A percentile compares a stretch with the other conserved stretches of the same genome.
Evolutionary conservation across 2,329 filamentous ascomycete species (phyloP).

Genomic region (Polychaeton citri): DNA sequence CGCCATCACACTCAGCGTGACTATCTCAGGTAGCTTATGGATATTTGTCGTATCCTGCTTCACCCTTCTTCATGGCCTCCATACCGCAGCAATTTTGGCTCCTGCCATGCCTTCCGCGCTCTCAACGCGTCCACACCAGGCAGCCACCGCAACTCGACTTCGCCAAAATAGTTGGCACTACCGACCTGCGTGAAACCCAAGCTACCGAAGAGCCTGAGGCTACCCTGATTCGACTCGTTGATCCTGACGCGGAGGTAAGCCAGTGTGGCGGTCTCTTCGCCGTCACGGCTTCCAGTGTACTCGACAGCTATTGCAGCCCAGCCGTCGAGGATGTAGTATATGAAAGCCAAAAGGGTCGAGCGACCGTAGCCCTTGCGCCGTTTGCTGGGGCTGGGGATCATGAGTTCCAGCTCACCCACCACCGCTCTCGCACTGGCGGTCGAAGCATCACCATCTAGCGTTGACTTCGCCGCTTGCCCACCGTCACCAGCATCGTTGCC

Average conservation of each 20-base stretch:
- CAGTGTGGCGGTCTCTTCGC: conserved; percentile 9
- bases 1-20: too few relatives aligned
- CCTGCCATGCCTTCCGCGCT: conserved; percentile 8
- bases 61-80: conserved; percentile 2
- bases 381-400: conserved; percentile 54
- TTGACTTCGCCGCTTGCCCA: conserved; percentile 9
- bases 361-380: conserved; percentile 53
- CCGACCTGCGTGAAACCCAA: conserved; percentile 41
- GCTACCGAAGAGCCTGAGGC: conserved; percentile 47
- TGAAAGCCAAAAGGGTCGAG: conserved; percentile 51
- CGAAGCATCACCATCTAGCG: conserved; percentile 29
- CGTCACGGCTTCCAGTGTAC: conserved; percentile 24
- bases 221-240: conserved; percentile 40
- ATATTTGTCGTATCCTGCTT: too few relatives aligned
- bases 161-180: conserved; percentile 52
- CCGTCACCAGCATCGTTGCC: conserved; percentile 26
- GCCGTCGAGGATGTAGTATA: conserved; percentile 52
- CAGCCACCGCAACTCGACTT: conserved; percentile 44
- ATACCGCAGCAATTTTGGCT: conserved; percentile 5
- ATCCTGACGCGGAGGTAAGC: conserved; percentile 49
- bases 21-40: too few relatives aligned
- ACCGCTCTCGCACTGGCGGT: conserved; percentile 16
- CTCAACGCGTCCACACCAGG: conserved; percentile 7
- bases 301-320: conserved; percentile 43
- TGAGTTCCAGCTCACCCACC: conserved; percentile 70